Evolutionary conservation across 2,329 filamentous ascomycete species (phyloP), one percentile per base, ranked within the genome.

Genomic region (Colletotrichum nymphaeae): DNA sequence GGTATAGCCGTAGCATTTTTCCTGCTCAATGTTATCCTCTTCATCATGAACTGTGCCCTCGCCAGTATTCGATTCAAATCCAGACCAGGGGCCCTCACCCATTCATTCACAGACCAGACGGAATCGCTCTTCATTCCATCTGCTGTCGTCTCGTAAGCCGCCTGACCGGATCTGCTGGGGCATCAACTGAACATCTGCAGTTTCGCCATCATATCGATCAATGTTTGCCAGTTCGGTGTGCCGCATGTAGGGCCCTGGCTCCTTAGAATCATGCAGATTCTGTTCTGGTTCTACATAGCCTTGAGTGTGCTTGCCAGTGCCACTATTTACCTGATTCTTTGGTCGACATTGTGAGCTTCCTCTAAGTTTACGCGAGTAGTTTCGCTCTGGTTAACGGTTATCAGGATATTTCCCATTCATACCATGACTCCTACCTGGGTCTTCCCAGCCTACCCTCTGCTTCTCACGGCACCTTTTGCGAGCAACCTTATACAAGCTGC

Each of bases 371-470:
- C 14, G 49, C 26, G 12, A 19, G 35, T 42, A 46, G 24, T 35
- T 11, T 12, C 14, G 42, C 16, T 35, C 5, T 30, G 19, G 1
- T 63, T 75, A n/a, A 75, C n/a, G 5, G 2, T 8, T 2, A 11
- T 9, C 67, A 89, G 84, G 82, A 83, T 85, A 30, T 88, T 88
- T 62, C 87, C 94, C 0, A 94, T 97, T 60, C 92, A 94, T 42
- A 91, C 91, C 65, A 97, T 97, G 94, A 97, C 94, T 0, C 94
- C 94, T 0, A 91, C 95, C 22, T 97, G 94, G 94, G 95, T 96
- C 67, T 97, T 97, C 76, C 94, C 94, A 0, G 94, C 93, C 0
- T 97, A 97, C 76, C 94, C 94, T 0, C 86, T 97, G 26, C 88
- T 97, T 4, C 89, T 97, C 9, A 90, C 93, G 26, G 94, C 93